phyloP scores from a whole-genome alignment of 768 basidiomycete species.

The Daedaleopsis sinensis region DNA sequence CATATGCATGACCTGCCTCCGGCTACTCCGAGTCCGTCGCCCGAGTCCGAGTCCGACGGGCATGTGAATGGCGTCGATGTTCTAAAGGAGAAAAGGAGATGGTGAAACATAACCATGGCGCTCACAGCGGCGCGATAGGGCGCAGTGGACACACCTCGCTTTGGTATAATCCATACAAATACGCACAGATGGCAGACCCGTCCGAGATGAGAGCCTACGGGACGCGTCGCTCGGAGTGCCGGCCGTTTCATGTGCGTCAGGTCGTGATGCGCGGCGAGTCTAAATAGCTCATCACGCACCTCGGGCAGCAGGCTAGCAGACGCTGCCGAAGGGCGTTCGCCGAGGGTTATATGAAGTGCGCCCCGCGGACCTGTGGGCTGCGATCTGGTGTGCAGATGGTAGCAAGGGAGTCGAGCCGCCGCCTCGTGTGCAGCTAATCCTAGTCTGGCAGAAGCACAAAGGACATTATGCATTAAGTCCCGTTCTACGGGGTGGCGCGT shows the following conservation, averaged over 20 bases:
- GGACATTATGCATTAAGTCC: no score
- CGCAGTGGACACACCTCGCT: no score
- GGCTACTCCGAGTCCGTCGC: background rate
- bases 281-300: background rate
- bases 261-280: background rate
- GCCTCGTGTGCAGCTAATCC: conserved; percentile 17
- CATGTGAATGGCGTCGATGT: background rate
- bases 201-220: no score
- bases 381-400: background rate
- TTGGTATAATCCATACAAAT: background rate
- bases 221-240: no score
- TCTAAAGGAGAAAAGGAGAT: no score
- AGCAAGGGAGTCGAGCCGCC: background rate
- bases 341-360: background rate
- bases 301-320: background rate
- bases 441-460: background rate
- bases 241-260: background rate
- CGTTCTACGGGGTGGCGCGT: background rate
- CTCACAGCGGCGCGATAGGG: no score
- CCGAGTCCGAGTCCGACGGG: background rate
- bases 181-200: background rate
- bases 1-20: no score
- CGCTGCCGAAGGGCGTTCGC: background rate
- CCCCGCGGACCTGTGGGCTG: background rate
- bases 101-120: no score